Evolutionary conservation across 225 moss, liverwort and hornwort species (phyloP), one percentile per base, ranked within the genome.

Genomic region (Pseudisothecium myosuroides): DNA sequence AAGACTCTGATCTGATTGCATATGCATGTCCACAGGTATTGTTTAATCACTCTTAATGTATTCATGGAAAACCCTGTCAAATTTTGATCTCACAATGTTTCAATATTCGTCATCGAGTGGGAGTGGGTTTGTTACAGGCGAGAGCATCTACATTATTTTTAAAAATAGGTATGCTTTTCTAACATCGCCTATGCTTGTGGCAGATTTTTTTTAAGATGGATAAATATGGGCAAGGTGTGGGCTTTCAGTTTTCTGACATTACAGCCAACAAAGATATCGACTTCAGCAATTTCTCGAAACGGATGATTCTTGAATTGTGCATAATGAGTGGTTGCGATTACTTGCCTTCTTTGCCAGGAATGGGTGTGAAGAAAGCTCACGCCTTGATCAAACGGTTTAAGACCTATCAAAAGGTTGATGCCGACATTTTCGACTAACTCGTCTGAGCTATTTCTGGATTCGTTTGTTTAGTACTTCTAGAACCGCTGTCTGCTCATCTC

Each of bases 151-250:
- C 64, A 32, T 36, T 17, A 22, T 64, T 28, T 58, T 23, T 4
- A 9, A 74, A 65, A 66, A 26, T 41, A 6, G 23, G 49, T 65
- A 58, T 76, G 56, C 39, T 76, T 62, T 68, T 83, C 81, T 81
- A 21, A 89, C 36, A 36, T 83, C 45, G 31, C 66, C 54, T 76
- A 55, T 89, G 47, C 76, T 37, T 34, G 43, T 92, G 61, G 79
- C 95, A 98, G 98, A 91, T 98, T 14, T 92, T 99, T 84, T 99
- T 99, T 87, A 99, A 99, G 92, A 99, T 99, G 98, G 95, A 95
- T 84, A 99, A 95, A 87, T 95, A 92, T 78, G 98, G 98, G 41
- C 94, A 97, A 81, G 98, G 98, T 74, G 96, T 96, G 73, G 95
- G 95, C 65, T 99, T 99, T 91, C 94, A 92, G 83, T 96, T 88